Evolutionary conservation across 2,329 filamentous ascomycete genomes (phyloP).

Genomic region (Aphanocladium album): DNA sequence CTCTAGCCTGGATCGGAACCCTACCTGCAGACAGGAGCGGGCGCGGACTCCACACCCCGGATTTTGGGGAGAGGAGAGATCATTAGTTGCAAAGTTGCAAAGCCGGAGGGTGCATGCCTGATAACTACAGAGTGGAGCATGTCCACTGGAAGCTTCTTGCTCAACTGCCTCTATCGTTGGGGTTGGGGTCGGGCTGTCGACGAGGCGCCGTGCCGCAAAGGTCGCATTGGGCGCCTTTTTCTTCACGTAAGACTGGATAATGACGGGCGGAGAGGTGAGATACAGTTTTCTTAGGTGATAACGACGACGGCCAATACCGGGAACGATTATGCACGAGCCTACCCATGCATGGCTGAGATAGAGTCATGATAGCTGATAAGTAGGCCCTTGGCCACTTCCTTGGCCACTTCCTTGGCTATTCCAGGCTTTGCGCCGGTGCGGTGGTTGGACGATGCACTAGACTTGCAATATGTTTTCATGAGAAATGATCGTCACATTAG

Average conservation of each 20-base stretch:
- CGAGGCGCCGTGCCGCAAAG: background rate
- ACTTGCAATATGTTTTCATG: background rate
- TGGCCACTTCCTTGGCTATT: background rate
- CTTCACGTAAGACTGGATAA: background rate
- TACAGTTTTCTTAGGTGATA: background rate
- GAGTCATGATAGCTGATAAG: background rate
- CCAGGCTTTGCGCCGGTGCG: background rate
- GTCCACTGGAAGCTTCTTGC: background rate
- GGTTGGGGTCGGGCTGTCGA: background rate
- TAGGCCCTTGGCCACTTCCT: background rate
- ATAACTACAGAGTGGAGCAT: background rate
- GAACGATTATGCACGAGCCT: background rate
- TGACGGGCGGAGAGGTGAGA: background rate
- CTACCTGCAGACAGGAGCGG: background rate
- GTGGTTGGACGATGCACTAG: background rate
- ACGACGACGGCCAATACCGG: background rate
- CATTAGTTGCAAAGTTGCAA: background rate
- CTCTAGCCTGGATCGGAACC: slow-evolving; percentile 10
- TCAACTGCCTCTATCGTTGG: background rate
- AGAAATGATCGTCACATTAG: background rate
- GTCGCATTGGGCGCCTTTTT: background rate
- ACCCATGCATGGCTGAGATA: background rate
- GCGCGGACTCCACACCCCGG: slow-evolving; percentile 7
- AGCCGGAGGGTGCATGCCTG: background rate
- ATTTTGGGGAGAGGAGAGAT: slow-evolving; percentile 5